phyloP scores from a whole-genome alignment of 257 asterid species.

The Ilex aquifolium region DNA sequence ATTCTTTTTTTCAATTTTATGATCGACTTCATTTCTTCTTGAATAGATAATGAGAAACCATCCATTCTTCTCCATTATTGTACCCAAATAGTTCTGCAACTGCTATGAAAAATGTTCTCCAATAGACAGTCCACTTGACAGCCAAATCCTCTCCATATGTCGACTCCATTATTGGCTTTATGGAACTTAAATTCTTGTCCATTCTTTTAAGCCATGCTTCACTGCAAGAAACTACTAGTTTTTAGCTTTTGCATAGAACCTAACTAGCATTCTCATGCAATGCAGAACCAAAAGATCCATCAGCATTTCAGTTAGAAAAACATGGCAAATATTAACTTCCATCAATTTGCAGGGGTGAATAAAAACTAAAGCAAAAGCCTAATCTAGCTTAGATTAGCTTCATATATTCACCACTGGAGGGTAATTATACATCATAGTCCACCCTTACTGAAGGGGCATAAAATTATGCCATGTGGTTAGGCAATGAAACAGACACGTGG shows the following conservation, averaged over 20 bases:
- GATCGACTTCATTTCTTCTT: slow-evolving; percentile 38
- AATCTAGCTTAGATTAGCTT: too few relatives aligned
- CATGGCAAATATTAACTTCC: not conserved
- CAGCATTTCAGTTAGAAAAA: too few relatives aligned
- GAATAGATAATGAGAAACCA: slow-evolving; percentile 80
- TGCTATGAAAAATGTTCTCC: slow-evolving; percentile 90
- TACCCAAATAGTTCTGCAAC: slow-evolving; percentile 76
- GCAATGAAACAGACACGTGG: too few relatives aligned
- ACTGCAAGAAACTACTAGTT: slow-evolving; percentile 35
- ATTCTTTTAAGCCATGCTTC: slow-evolving; percentile 91
- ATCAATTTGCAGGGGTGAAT: not conserved
- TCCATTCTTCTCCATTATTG: slow-evolving; percentile 92
- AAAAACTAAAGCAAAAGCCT: not conserved
- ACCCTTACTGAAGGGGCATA: slow-evolving; percentile 19
- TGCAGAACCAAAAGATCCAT: not conserved
- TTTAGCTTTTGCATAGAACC: not conserved
- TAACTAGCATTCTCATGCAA: not conserved
- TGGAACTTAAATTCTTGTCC: slow-evolving; percentile 47
- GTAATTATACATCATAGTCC: not conserved
- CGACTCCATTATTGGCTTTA: slow-evolving; percentile 78
- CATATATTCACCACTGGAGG: too few relatives aligned
- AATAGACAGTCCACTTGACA: slow-evolving; percentile 81
- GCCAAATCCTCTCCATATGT: slow-evolving; percentile 87
- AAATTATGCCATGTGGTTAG: too few relatives aligned
- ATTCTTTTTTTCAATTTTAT: too few relatives aligned